Evolutionary conservation across 768 basidiomycete genomes (phyloP), one percentile per base, ranked within the genome.

Genomic region (Lenzites betulinus): DNA sequence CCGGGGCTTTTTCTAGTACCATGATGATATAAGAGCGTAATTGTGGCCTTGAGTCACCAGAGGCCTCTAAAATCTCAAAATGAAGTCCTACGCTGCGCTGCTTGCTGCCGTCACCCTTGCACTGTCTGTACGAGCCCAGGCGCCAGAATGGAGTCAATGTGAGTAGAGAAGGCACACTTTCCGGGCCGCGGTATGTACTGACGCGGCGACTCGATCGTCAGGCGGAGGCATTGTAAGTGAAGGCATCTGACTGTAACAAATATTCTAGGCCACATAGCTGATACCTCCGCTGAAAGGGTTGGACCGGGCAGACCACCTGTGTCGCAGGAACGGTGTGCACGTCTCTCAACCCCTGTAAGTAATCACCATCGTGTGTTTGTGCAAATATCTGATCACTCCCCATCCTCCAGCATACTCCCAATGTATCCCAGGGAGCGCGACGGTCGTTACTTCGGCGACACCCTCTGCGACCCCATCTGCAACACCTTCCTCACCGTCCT

Each of bases 301-400:
- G 66, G 66, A 66, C 64, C 39, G 73, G 73, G 18, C 58, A 67
- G 15, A 74, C 71, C 1, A 67, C 69, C 13, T 74, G 73, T 30
- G 69, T 58, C 5, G 35, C 73, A 12, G 71, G 71, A 13, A 62
- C 67, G 1, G 68, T 66, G 7, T 74, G 73, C 67, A 66, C 66
- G 6, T 60, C 25, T 8, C 60, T 64, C 46, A 72, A 70, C 51
- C 54, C 54, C 12, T 72, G 73, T 74, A 47, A 25, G 67, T 54
- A 0, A 9, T 33, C 7, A 13, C 33, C 18, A 9, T 20, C 18
- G 1, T 20, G 8, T 7, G 9, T 9, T 30, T 38, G 8, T 36
- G 43, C 7, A 0, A 8, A 2, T 39, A 9, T 38, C 30, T 13
- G 51, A 44, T 35, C 22, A 26, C n/a, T n/a, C 5, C 23, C 3